These are phyloP conservation scores for Penicillium paradoxum DNA, from an alignment of 495 filamentous ascomycete genomes.

Conservation along the genomic window DNA sequence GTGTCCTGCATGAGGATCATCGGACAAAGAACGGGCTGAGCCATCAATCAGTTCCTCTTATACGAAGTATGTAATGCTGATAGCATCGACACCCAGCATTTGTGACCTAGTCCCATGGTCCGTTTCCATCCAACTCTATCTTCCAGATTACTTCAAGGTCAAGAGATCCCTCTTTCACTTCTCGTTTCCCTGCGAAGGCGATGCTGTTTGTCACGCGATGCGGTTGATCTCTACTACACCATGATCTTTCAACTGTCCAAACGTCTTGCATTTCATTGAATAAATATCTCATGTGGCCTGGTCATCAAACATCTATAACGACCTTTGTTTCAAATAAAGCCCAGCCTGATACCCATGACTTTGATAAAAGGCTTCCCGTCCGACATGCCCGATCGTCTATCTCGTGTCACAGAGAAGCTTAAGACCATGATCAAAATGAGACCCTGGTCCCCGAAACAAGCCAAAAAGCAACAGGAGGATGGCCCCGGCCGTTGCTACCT, in stretches of 20 bases:
- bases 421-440: slow-evolving; percentile 32
- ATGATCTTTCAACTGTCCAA: slow-evolving; percentile 10
- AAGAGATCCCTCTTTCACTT: slow-evolving; percentile 24
- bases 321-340: slow-evolving; percentile 12
- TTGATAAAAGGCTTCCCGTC: slow-evolving; percentile 13
- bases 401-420: slow-evolving; percentile 32
- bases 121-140: slow-evolving; percentile 37
- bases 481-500: slow-evolving; percentile 29
- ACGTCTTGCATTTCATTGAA: slow-evolving; percentile 1
- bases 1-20: slow-evolving; percentile 23
- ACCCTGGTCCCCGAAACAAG: slow-evolving; percentile 22
- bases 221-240: slow-evolving; percentile 15
- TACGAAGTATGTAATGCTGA: slow-evolving; percentile 42
- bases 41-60: slow-evolving; percentile 12
- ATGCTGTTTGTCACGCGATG: slow-evolving; percentile 21
- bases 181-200: slow-evolving; percentile 9
- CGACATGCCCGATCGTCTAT: slow-evolving; percentile 29
- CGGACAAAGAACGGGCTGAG: slow-evolving; percentile 15
- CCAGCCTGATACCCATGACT: slow-evolving; percentile 13
- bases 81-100: slow-evolving; percentile 19
- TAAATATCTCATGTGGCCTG: slow-evolving; percentile 12
- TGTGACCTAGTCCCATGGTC: slow-evolving; percentile 39
- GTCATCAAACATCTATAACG: slow-evolving; percentile 8
- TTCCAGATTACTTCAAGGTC: slow-evolving; percentile 27
- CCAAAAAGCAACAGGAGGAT: slow-evolving; percentile 14